These are phyloP conservation scores for Themeda triandra DNA, from an alignment of 176 grass and related monocot genomes.

Conservation along the genomic window DNA sequence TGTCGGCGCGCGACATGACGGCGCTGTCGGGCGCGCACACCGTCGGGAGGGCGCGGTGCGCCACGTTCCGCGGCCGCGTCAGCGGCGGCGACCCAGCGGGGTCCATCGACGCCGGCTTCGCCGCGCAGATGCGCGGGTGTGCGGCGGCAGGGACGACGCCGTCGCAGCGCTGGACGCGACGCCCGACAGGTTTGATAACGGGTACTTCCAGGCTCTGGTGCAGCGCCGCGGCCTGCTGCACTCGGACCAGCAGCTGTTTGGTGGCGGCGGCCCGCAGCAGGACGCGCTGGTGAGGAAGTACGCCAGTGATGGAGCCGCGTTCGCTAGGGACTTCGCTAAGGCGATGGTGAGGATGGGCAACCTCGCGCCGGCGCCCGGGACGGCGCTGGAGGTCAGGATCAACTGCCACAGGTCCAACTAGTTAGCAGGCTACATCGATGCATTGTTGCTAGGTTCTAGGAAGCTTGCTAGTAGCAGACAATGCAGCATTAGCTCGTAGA, in stretches of 20 bases:
- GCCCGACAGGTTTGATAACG: slow-evolving; percentile 51
- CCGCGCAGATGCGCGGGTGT: neutral
- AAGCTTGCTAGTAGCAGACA: too few relatives aligned
- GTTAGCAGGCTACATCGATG: too few relatives aligned
- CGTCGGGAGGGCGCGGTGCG: slow-evolving; percentile 45
- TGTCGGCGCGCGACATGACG: slow-evolving; percentile 53
- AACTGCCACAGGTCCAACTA: slow-evolving; percentile 61
- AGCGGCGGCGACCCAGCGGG: too few relatives aligned
- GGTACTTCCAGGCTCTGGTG: slow-evolving; percentile 41
- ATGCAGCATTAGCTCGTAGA: too few relatives aligned
- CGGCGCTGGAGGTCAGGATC: slow-evolving; percentile 48
- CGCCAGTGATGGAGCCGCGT: slow-evolving; percentile 31
- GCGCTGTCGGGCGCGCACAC: slow-evolving; percentile 66
- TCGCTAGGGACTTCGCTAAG: slow-evolving; percentile 47
- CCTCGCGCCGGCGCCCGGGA: slow-evolving; percentile 46
- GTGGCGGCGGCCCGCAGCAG: slow-evolving; percentile 29
- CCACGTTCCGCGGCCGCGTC: slow-evolving; percentile 36
- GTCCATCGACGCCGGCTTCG: slow-evolving; percentile 45
- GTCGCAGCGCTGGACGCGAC: slow-evolving; percentile 46
- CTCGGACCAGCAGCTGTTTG: slow-evolving; percentile 76
- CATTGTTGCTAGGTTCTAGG: too few relatives aligned
- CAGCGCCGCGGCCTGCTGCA: slow-evolving; percentile 52
- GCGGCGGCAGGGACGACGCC: neutral
- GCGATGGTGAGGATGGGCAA: slow-evolving; percentile 67
- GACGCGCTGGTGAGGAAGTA: slow-evolving; percentile 50